Evolutionary conservation across 805 yeast genomes (phyloP), one percentile per base, ranked within the genome.

Genomic region (Wickerhamiella siamensis): DNA sequence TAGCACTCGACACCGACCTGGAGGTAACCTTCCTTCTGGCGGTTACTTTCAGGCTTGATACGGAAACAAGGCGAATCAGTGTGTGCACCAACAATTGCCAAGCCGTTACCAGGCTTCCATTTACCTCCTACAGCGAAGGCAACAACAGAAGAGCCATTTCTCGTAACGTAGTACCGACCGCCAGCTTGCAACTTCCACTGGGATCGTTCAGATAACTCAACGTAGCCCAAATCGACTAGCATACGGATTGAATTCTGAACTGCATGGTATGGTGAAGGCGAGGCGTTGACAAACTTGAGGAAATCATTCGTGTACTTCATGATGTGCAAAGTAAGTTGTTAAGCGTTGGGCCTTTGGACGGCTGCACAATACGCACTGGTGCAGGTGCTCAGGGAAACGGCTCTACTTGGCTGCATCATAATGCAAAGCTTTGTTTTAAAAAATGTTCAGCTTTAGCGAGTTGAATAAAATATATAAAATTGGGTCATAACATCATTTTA

Each of bases 261-360:
- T 1, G 86, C 95, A 60, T 91, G 97, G 59, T 86, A 88, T 0
- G 97, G 97, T 0, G 97, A 79, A 15, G 95, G 97, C 0, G 94
- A 79, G 3, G 70, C 67, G 62, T 84, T 84, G 46, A 91, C 78
- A 56, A 80, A 88, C 35, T 73, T 37, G 10, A 45, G 4, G 29
- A 49, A 26, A 9, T 24, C 38, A 16, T 18, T n/a, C 21, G 31
- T 26, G 12, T 24, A 24, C 6, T 12, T 6, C 29, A 24, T 24
- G 29, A 8, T 24, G 29, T 24, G 12, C n/a, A 24, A 8, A 12
- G 6, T 12, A 24, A 24, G 29, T 24, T 24, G 29, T 24, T 24
- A 24, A 24, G 29, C 29, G 29, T 24, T 6, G 29, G 12, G 6
- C 29, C 29, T n/a, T n/a, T n/a, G n/a, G n/a, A n/a, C 29, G 12